Evolutionary conservation across 805 yeast genomes (phyloP).

Genomic region (Yarrowia porcina): DNA sequence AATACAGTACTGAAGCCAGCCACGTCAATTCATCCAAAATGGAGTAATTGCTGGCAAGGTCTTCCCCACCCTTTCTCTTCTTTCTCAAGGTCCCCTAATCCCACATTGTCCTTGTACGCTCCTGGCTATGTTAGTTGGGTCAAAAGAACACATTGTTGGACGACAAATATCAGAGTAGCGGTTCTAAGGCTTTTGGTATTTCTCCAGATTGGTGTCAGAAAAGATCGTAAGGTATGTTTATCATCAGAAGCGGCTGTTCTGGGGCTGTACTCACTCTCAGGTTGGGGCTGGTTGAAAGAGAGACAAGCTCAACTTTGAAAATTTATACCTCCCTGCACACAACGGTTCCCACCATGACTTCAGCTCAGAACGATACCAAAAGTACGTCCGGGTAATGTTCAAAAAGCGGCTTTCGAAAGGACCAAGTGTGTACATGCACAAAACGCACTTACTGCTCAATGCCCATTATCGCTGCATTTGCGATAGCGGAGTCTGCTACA

Average conservation of each 20-base stretch:
- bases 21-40: too few relatives aligned
- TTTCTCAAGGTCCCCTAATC: too few relatives aligned
- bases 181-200: constrained; percentile 29
- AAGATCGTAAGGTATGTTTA: constrained; percentile 30
- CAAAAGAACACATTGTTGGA: too few relatives aligned
- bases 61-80: too few relatives aligned
- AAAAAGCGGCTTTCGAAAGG: neutral
- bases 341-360: neutral
- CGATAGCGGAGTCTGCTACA: neutral
- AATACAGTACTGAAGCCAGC: too few relatives aligned
- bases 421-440: too few relatives aligned
- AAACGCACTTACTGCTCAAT: neutral
- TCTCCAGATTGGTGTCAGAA: constrained; percentile 35
- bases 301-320: neutral
- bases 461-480: neutral
- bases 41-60: too few relatives aligned
- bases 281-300: neutral
- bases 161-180: constrained; percentile 32
- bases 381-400: neutral
- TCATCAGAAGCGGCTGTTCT: neutral
- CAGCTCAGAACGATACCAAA: too few relatives aligned
- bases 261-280: neutral
- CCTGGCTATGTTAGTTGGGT: neutral
- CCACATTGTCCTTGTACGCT: neutral
- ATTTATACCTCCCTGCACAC: neutral